Base-by-base conservation (phyloP, 2,329 filamentous ascomycete genomes). In the Leptoxyphium fumago region DNA sequence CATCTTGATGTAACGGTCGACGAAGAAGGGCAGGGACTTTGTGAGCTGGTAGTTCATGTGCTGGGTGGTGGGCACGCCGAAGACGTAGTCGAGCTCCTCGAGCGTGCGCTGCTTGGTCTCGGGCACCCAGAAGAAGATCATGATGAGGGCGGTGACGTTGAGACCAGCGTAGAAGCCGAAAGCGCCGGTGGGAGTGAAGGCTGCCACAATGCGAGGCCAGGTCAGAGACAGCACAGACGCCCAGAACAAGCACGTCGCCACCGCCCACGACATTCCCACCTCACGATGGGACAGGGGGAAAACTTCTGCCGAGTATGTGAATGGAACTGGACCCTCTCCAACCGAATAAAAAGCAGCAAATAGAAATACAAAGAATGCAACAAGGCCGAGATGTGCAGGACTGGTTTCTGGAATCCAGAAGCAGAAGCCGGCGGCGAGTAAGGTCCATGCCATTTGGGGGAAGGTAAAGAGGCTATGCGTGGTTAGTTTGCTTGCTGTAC, bases 281-380 rank as follows among this genome's bases (percentile, higher is more conserved):
- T 84, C 80, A 53, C 80, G 72, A 57, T 84, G 79, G 1, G 77
- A 80, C 1, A 83, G 70, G 0, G 80, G 80, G 56, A 80, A 84
- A 1, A 82, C 77, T 58, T 84, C 80, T 38, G 80, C 78, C 5
- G 71, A 74, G 61, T 83, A 83, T 0, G 76, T 75, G 55, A 79
- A 83, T 0, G 79, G 78, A 5, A 83, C 78, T 7, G 75, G 66
- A 1, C 67, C 67, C 55, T 68, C 64, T 10, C 67, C 66, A 4
- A 64, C 64, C 8, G 50, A 54, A 50, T 62, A 62, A 45, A 61
- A 58, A 5, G 50, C 50, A 9, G 68, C 69, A 45, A 75, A 77
- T 2, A 77, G 60, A 55, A 73, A 77, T 17, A 77, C 62, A 53
- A 78, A 78, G 32, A 77, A 58, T 1, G 68, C 70, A n/a, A 74